Conservation (phyloP, 139 green algal genomes). For the Parachlorella kessleri region DNA sequence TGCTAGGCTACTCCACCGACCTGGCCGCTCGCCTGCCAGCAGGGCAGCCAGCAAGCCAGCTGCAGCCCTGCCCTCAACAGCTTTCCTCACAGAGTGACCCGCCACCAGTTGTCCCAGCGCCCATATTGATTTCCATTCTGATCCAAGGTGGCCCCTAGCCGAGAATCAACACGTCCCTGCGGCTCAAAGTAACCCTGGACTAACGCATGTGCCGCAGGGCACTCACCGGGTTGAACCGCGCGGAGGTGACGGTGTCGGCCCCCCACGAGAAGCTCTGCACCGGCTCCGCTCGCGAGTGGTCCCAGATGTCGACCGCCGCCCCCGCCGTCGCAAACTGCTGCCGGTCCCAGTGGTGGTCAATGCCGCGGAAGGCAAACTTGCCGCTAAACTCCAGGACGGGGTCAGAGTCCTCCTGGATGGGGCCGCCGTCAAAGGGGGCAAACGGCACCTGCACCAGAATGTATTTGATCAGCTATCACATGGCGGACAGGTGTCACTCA, state of each 20-base stretch:
- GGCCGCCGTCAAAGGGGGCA: conserved; percentile 72
- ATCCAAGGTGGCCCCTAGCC: too few relatives aligned
- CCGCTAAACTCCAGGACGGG: conserved; percentile 75
- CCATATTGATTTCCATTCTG: too few relatives aligned
- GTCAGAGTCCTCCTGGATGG: conserved; percentile 54
- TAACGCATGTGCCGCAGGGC: neutral
- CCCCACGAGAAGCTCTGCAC: conserved; percentile 91
- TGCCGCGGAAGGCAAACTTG: conserved; percentile 59
- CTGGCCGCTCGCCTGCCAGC: too few relatives aligned
- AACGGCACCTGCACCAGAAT: conserved; percentile 71
- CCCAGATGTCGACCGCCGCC: conserved; percentile 89
- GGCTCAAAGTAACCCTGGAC: neutral
- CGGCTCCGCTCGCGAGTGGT: conserved; percentile 84
- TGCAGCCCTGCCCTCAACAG: too few relatives aligned
- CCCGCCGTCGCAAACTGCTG: conserved; percentile 88
- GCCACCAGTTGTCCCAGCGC: too few relatives aligned
- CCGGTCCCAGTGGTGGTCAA: conserved; percentile 89
- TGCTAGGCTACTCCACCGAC: too few relatives aligned
- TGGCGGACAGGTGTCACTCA: too few relatives aligned
- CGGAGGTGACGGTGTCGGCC: conserved; percentile 81
- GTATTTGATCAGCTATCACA: too few relatives aligned
- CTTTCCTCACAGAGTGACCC: too few relatives aligned
- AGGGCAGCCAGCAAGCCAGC: too few relatives aligned
- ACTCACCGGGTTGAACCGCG: conserved; percentile 93
- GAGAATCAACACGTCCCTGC: too few relatives aligned